Conservation (phyloP, 345 rosid genomes). For the Kernera saxatilis region DNA sequence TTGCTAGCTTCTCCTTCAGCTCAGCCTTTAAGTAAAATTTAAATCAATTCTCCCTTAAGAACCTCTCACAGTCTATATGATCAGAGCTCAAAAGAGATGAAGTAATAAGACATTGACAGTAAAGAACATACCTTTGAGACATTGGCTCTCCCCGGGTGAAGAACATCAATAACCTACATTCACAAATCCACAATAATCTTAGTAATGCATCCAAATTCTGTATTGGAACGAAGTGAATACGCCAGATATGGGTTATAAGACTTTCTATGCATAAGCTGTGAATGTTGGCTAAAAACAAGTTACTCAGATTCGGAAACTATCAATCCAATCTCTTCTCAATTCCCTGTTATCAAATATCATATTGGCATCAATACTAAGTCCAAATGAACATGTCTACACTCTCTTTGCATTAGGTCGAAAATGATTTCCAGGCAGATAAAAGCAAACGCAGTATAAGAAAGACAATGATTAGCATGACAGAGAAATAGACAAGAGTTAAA, state of each 20-base stretch:
- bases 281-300: not conserved
- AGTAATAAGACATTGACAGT: not conserved
- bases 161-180: constrained; percentile 80
- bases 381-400: not conserved
- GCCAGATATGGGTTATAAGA: not conserved
- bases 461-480: not conserved
- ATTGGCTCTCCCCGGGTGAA: constrained; percentile 93
- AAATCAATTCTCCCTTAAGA: not conserved
- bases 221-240: not conserved
- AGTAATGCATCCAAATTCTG: not conserved
- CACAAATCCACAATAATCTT: not conserved
- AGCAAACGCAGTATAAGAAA: not conserved
- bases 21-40: constrained; percentile 43
- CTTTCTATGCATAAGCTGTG: not conserved
- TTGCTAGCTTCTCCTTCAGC: constrained; percentile 77
- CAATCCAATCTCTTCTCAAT: not conserved
- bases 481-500: not conserved
- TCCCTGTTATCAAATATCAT: not conserved
- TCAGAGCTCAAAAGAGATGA: not conserved
- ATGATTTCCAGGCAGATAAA: not conserved
- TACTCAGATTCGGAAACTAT: not conserved
- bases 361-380: not conserved
- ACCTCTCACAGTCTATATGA: not conserved
- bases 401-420: too few species aligned
- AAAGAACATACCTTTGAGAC: constrained; percentile 65